Conservation (phyloP, 352 stramenopile genomes). For the Pythium utonaiense region DNA sequence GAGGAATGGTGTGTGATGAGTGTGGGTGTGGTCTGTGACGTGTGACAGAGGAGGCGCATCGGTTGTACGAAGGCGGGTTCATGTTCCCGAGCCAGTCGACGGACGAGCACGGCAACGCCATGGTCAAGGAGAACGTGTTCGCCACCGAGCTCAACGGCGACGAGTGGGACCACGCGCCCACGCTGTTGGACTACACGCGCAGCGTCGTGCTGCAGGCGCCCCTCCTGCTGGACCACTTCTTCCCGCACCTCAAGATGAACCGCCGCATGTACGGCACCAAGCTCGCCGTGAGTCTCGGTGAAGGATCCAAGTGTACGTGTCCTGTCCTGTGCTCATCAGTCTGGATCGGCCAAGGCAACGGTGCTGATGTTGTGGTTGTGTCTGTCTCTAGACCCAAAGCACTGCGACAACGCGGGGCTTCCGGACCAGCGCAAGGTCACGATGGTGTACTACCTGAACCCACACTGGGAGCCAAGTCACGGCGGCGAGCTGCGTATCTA, state of each 20-base stretch:
- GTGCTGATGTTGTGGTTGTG: too few species aligned
- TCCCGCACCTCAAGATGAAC: conserved; percentile 47
- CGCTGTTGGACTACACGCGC: conserved; percentile 48
- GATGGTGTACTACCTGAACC: conserved; percentile 78
- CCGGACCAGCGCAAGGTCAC: conserved; percentile 62
- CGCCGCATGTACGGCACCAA: conserved; percentile 42
- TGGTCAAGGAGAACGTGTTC: conserved; percentile 47
- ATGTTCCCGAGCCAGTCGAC: conserved; percentile 54
- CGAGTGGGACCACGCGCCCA: conserved; percentile 47
- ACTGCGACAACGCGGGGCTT: conserved; percentile 47
- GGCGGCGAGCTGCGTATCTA: conserved; percentile 59
- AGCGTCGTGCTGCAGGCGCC: conserved; percentile 48
- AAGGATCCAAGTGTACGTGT: conserved; percentile 42
- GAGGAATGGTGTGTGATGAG: too few species aligned
- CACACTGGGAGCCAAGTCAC: conserved; percentile 44
- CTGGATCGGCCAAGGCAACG: too few species aligned
- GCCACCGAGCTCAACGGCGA: conserved; percentile 44
- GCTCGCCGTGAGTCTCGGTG: conserved; percentile 46
- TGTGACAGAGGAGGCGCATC: conserved; percentile 39
- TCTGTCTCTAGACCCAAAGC: conserved; percentile 41
- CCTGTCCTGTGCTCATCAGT: not conserved
- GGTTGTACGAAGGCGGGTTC: conserved; percentile 38
- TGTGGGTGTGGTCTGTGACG: too few species aligned
- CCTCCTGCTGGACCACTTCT: conserved; percentile 42
- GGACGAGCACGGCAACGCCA: conserved; percentile 36